Conservation (phyloP, 768 basidiomycete species). For the Tricholoma saponaceum region DNA sequence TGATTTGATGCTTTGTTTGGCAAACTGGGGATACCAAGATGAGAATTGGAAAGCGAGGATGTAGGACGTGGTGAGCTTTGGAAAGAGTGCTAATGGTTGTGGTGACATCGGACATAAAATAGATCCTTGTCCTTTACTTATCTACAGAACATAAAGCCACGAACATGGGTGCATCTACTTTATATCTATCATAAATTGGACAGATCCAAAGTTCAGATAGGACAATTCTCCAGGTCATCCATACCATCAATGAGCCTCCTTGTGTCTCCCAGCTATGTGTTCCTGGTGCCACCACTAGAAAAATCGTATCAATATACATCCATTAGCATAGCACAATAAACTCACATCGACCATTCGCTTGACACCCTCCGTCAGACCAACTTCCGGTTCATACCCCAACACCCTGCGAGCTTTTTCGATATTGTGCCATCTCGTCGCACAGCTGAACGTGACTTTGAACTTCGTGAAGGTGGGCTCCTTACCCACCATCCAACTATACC, state of each 20-base stretch:
- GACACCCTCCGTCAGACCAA: constrained; percentile 87
- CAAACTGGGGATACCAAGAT: constrained; percentile 76
- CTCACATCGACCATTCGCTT: constrained; percentile 71
- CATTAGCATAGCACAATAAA: constrained; percentile 2
- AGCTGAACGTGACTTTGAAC: constrained; percentile 79
- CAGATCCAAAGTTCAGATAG: not conserved
- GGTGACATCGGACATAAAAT: not conserved
- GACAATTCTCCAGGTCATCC: not conserved
- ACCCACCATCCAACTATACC: constrained; percentile 66
- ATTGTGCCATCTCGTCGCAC: constrained; percentile 83
- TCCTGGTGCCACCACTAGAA: constrained; percentile 46
- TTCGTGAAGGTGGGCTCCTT: constrained; percentile 83
- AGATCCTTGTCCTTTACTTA: not conserved
- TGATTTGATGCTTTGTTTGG: constrained; percentile 61
- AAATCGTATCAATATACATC: not conserved
- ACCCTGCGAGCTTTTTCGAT: constrained; percentile 91
- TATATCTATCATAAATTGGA: not conserved
- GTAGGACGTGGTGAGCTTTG: constrained; percentile 43
- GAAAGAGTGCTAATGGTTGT: constrained; percentile 38
- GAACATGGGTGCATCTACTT: not conserved
- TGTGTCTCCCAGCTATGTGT: constrained; percentile 34
- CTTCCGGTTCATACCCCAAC: constrained; percentile 89
- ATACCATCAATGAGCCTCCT: constrained; percentile 29
- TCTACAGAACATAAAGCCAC: not conserved
- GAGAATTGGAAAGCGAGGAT: constrained; percentile 79